Conservation (phyloP, 169 alveolate species). For the Cytauxzoon felis region DNA sequence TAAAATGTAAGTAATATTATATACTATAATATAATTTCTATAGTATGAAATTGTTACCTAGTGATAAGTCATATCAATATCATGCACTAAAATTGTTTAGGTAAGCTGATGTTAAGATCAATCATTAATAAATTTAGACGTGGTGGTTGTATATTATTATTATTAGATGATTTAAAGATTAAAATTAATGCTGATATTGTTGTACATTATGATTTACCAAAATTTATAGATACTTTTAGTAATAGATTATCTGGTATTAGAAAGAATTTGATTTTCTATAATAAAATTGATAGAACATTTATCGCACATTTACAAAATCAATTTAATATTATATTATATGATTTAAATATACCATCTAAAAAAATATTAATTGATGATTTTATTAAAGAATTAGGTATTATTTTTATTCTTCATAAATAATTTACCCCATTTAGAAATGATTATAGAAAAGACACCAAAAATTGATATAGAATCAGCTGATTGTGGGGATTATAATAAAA, state of each 20-base stretch:
- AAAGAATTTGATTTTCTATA: constrained; percentile 35
- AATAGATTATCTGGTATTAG: constrained; percentile 8
- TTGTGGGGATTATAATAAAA: neutral
- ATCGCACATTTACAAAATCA: constrained; percentile 52
- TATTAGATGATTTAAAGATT: constrained; percentile 22
- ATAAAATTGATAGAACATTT: constrained; percentile 6
- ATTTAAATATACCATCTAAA: constrained; percentile 44
- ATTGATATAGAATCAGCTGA: neutral
- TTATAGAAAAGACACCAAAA: neutral
- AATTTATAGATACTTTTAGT: constrained; percentile 1
- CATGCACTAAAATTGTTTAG: constrained; percentile 43
- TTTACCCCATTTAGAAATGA: constrained; percentile 2
- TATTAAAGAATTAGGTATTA: constrained; percentile 22
- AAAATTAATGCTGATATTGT: constrained; percentile 27
- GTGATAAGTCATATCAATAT: constrained; percentile 18
- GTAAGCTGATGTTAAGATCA: neutral
- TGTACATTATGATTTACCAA: constrained; percentile 55
- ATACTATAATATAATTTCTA: neutral
- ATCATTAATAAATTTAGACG: neutral
- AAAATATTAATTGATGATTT: constrained; percentile 14
- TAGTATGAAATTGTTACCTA: constrained; percentile 42
- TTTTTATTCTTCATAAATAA: too few relatives aligned
- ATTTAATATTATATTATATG: neutral
- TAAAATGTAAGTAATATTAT: constrained; percentile 3
- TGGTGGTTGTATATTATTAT: constrained; percentile 13